Conservation (phyloP, 495 filamentous ascomycete species). For the Echria macrotheca region DNA sequence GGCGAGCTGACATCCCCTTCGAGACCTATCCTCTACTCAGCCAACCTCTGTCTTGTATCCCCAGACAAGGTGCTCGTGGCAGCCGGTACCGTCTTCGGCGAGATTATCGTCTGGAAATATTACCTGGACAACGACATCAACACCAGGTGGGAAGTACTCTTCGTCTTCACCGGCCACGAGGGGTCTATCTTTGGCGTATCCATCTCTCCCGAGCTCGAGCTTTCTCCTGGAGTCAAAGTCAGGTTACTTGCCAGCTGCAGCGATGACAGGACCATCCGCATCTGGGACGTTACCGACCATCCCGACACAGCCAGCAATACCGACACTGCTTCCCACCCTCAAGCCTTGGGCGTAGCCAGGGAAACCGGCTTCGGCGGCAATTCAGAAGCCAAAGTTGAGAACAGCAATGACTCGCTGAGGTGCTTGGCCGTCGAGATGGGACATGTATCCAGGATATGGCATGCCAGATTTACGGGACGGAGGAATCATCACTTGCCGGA, state of each 20-base stretch:
- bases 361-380: slow-evolving; percentile 47
- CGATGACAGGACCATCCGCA: slow-evolving; percentile 83
- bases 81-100: slow-evolving; percentile 88
- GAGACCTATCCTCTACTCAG: slow-evolving; percentile 82
- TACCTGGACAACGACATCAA: slow-evolving; percentile 21
- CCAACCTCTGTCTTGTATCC: slow-evolving; percentile 59
- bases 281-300: slow-evolving; percentile 71
- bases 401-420: slow-evolving; percentile 17
- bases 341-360: slow-evolving; percentile 25
- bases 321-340: not conserved
- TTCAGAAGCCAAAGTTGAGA: slow-evolving; percentile 20
- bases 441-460: slow-evolving; percentile 87
- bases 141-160: slow-evolving; percentile 47
- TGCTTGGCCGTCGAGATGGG: slow-evolving; percentile 69
- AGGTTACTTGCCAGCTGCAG: slow-evolving; percentile 84
- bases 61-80: slow-evolving; percentile 62
- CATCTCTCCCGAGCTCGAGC: slow-evolving; percentile 58
- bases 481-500: slow-evolving; percentile 6
- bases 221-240: slow-evolving; percentile 28
- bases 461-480: slow-evolving; percentile 53
- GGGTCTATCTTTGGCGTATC: slow-evolving; percentile 87
- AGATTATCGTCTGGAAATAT: slow-evolving; percentile 86
- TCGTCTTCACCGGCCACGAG: slow-evolving; percentile 81
- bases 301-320: slow-evolving; percentile 13
- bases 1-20: slow-evolving; percentile 59